Evolutionary conservation across 352 stramenopile genomes (phyloP).

Genomic region (Phytophthora lateralis): DNA sequence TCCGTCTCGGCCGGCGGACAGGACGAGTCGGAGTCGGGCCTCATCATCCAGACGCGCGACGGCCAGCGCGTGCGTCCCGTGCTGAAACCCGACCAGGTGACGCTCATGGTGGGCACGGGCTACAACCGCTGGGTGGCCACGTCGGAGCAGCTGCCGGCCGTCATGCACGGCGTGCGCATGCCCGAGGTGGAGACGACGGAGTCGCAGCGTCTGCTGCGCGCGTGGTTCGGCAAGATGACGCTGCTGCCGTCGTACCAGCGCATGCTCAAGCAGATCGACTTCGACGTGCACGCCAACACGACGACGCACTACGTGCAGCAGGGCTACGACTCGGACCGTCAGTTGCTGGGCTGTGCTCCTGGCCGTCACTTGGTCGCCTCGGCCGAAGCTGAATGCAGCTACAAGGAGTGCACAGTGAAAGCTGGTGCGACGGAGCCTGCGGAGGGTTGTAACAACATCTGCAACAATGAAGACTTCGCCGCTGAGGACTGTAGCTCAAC

Average conservation of each 20-base stretch:
- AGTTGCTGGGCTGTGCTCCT: constrained; percentile 41
- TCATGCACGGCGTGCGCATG: constrained; percentile 70
- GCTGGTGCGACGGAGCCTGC: constrained; percentile 25
- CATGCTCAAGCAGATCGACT: constrained; percentile 56
- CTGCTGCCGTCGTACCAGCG: constrained; percentile 58
- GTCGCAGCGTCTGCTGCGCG: constrained; percentile 45
- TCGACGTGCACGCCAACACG: constrained; percentile 45
- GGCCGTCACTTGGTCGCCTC: constrained; percentile 41
- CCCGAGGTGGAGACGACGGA: constrained; percentile 34
- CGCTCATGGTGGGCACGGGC: constrained; percentile 65
- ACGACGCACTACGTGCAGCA: constrained; percentile 37
- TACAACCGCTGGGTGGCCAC: constrained; percentile 58
- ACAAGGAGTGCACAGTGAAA: constrained; percentile 39
- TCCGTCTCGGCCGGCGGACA: constrained; percentile 30
- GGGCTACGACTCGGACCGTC: constrained; percentile 21
- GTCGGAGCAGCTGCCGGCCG: constrained; percentile 48
- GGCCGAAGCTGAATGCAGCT: constrained; percentile 34
- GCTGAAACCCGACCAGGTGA: constrained; percentile 56
- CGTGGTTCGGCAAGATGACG: constrained; percentile 73
- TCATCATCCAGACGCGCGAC: constrained; percentile 58
- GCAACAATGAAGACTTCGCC: constrained; percentile 45
- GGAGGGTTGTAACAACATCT: constrained; percentile 40
- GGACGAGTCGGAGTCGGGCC: constrained; percentile 45
- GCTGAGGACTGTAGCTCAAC: constrained; percentile 21
- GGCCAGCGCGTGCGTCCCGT: constrained; percentile 51